Evolutionary conservation across 352 stramenopile species (phyloP), one percentile per base, ranked within the genome.

Genomic region (Phytophthora citrophthora): DNA sequence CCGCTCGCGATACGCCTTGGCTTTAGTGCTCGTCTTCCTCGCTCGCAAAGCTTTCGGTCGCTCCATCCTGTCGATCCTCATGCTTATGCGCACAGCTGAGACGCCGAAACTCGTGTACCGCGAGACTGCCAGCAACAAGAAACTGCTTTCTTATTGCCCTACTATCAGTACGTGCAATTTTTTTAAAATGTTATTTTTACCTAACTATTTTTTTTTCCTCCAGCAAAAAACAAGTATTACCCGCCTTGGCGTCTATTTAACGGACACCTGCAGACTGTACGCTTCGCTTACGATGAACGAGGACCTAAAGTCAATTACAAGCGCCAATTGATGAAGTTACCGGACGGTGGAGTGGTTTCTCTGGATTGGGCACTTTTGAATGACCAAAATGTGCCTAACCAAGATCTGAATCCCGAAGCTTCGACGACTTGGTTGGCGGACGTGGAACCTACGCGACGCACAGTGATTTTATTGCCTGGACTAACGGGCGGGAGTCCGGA

Each of bases 401-500:
- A 74, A 41, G 41, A 49, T 27, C 47, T 46, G 23, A 55, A 70
- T 6, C 57, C 64, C 26, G 55, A 51, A 1, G 47, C 39, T 20
- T 63, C 57, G 2, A 55, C 51, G 38, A 67, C 63, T 8, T 76
- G 68, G 68, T 18, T 83, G 15, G 41, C 54, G 2, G 48, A 76
- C 3, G 41, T 90, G 16, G 65, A 89, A 9, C 29, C 57, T 4
- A 63, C 54, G 2, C 51, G 50, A 8, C 76, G 72, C 23, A 90
- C 74, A 5, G 61, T 90, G 61, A 64, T 92, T n/a, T 46, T 94
- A 5, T 61, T 91, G 7, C 81, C 84, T 1, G 86, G 86, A 26
- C 68, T 90, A 15, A 88, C 86, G 0, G 83, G 86, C n/a, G 83
- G 81, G 10, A 91, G 86, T 50, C 43, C 66, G 2, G 86, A 94